Conservation (phyloP, 1,284 basidiomycete genomes). For the Cryptococcus amylolentus region DNA sequence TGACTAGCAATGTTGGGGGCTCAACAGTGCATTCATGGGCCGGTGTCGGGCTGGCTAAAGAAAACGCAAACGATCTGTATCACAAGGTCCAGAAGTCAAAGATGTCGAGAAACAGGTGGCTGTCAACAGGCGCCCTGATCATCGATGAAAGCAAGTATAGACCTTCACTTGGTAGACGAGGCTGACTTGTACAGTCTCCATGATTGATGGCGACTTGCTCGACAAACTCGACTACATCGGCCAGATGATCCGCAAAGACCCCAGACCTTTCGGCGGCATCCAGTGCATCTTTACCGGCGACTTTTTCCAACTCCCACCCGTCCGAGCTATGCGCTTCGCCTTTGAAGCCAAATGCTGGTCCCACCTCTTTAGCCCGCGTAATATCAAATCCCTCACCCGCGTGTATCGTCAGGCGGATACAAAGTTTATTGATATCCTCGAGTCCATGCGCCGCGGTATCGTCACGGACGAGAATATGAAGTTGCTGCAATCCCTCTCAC, state of each 20-base stretch:
- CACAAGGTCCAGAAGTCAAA: slow-evolving; percentile 50
- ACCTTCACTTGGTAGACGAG: not conserved
- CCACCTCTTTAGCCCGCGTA: slow-evolving; percentile 14
- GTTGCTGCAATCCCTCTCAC: slow-evolving; percentile 16
- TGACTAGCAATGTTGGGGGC: slow-evolving; percentile 60
- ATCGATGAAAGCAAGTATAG: slow-evolving; percentile 65
- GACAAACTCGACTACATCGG: slow-evolving; percentile 79
- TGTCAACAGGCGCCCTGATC: slow-evolving; percentile 56
- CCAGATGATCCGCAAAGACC: slow-evolving; percentile 58
- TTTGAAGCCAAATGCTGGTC: slow-evolving; percentile 37
- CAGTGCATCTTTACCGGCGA: slow-evolving; percentile 90
- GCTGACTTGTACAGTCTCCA: slow-evolving; percentile 52
- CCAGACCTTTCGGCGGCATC: slow-evolving; percentile 84
- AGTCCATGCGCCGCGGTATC: slow-evolving; percentile 38
- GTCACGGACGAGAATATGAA: slow-evolving; percentile 17
- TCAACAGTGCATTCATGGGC: slow-evolving; percentile 58
- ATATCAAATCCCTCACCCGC: slow-evolving; percentile 57
- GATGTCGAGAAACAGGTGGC: slow-evolving; percentile 55
- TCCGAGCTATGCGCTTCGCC: slow-evolving; percentile 53
- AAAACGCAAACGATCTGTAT: slow-evolving; percentile 44
- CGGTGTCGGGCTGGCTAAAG: slow-evolving; percentile 55
- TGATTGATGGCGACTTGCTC: slow-evolving; percentile 63
- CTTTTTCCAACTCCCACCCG: slow-evolving; percentile 94
- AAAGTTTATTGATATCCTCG: slow-evolving; percentile 40
- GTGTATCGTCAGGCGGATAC: slow-evolving; percentile 67